Evolutionary conservation across 169 alveolate genomes (phyloP).

Genomic region (Eimeria tenella): DNA sequence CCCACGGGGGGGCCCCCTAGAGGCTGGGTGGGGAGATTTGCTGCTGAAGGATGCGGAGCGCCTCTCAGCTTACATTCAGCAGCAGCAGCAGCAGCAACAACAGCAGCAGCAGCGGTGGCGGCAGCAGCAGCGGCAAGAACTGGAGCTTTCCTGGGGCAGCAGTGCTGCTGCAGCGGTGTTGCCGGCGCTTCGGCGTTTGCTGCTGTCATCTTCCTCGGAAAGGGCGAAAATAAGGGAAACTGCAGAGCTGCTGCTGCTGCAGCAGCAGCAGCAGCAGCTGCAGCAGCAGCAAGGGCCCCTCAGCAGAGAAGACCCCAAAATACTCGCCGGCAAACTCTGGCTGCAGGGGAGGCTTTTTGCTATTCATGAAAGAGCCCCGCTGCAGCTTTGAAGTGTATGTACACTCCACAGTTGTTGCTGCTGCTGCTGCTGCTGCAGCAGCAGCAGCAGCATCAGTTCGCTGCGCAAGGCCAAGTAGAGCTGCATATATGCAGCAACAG

Average conservation of each 20-base stretch:
- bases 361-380: constrained; percentile 24
- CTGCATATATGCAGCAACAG: no score
- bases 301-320: neutral
- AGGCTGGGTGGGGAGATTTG: neutral
- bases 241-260: constrained; percentile 4
- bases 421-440: constrained; percentile 8
- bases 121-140: neutral
- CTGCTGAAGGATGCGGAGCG: constrained; percentile 21
- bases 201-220: constrained; percentile 7
- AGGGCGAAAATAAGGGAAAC: neutral
- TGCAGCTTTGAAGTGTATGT: constrained; percentile 29
- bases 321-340: constrained; percentile 13
- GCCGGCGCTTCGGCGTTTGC: constrained; percentile 23
- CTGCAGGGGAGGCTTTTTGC: constrained; percentile 29
- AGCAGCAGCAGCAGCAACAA: no score
- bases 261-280: neutral
- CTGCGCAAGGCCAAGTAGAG: no score
- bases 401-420: constrained; percentile 4
- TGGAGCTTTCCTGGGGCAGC: neutral
- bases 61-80: neutral
- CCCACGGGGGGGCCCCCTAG: constrained; percentile 12
- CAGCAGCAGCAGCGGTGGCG: neutral
- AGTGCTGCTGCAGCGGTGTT: neutral
- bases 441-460: neutral
- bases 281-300: neutral